Conservation (phyloP, 768 basidiomycete genomes). For the Agaricus blazei region DNA sequence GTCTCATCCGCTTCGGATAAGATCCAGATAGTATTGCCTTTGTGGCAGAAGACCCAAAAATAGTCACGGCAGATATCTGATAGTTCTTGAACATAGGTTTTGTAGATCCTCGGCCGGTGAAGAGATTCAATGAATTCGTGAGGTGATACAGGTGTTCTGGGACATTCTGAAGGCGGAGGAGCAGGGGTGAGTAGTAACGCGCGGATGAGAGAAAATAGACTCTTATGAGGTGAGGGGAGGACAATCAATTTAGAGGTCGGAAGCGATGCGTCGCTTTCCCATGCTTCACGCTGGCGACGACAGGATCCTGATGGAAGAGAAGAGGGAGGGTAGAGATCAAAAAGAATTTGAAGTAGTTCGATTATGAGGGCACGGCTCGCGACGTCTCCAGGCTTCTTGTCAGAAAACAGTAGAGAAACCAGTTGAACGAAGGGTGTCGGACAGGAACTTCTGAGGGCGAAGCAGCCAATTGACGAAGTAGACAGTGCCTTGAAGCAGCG, state of each 20-base stretch:
- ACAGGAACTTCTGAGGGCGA: conserved; percentile 83
- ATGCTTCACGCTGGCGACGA: conserved; percentile 44
- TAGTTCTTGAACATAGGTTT: conserved; percentile 39
- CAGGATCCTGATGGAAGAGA: conserved; percentile 49
- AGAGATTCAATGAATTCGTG: conserved; percentile 72
- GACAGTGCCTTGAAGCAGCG: conserved; percentile 93
- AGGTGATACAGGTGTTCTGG: conserved; percentile 34
- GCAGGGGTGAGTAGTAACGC: conserved; percentile 59
- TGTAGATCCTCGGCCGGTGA: conserved; percentile 30
- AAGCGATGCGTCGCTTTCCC: conserved; percentile 44
- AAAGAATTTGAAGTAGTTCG: conserved; percentile 81
- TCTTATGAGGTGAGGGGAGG: conserved; percentile 70
- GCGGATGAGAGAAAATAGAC: conserved; percentile 68
- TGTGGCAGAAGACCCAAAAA: conserved; percentile 97
- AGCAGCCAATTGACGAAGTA: conserved; percentile 84
- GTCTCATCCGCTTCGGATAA: conserved; percentile 78
- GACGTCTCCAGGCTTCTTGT: conserved; percentile 97
- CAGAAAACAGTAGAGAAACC: conserved; percentile 82
- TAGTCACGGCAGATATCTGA: conserved; percentile 90
- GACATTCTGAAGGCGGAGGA: conserved; percentile 28
- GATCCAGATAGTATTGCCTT: conserved; percentile 88
- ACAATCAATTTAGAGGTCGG: conserved; percentile 47
- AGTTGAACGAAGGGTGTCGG: conserved; percentile 87
- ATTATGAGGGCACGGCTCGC: conserved; percentile 85
- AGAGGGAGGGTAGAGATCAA: conserved; percentile 80